Base-by-base conservation (phyloP, 2,329 filamentous ascomycete species). In the Trematosphaeria pertusa region DNA sequence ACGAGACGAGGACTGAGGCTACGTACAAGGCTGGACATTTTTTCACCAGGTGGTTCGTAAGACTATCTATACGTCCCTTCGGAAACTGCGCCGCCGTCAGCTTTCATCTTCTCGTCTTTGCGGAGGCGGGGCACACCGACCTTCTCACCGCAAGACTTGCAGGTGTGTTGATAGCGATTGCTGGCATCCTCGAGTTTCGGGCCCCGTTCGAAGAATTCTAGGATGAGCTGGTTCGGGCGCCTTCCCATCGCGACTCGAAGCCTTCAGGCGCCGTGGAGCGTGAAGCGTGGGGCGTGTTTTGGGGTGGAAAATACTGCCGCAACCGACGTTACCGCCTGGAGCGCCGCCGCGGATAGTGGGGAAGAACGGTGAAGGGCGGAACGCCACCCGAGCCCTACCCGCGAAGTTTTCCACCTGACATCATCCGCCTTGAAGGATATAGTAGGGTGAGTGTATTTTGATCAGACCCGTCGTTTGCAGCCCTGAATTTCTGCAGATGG, bases 121-220 rank as follows among this genome's bases (percentile, higher is more conserved):
- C 21, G 37, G 19, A 5, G 17, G 45, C 43, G 22, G 50, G 56
- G 52, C 43, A 38, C 42, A 40, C 48, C 33, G 42, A 76, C 75
- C 60, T 88, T 87, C 73, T 94, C 88, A 58, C 90, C 90, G 70
- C 91, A 96, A 57, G 86, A 81, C 72, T 89, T 93, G 82, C 91
- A 96, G 10, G 89, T 94, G 68, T 96, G 90, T 61, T 90, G 87
- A 68, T 97, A 97, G 48, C 92, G 85, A 72, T 96, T 96, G 77
- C 89, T 94, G 56, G 89, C 87, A 75, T 96, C 91, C 67, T 87
- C 85, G 62, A 96, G 82, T 75, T 96, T 96, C 30, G 85, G 83
- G 8, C 92, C 92, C 59, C 91, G 85, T 70, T 89, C 85, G 72
- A 96, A 97, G 78, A 91, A 94, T 74, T 93, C 86, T 71, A 89